A percentile compares a stretch with the other conserved stretches of the same genome.
phyloP scores from a whole-genome alignment of 2,329 filamentous ascomycete species.

The Neocatenulostroma microsporum region DNA sequence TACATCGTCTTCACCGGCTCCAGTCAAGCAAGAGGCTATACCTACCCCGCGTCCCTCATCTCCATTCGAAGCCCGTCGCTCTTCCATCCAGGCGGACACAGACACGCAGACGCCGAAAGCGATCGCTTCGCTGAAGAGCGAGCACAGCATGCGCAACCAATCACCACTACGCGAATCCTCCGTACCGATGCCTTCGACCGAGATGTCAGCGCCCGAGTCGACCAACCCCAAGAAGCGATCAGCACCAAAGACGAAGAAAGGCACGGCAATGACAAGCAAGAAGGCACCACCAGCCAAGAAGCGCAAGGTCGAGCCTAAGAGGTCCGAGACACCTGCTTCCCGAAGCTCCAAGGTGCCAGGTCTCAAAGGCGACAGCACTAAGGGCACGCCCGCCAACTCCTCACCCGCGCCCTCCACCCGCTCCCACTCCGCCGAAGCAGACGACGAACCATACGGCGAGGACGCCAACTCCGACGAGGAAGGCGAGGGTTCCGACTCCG shows the following conservation, averaged over 20 bases:
- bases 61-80: conserved; percentile 19
- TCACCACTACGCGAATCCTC: conserved; percentile 34
- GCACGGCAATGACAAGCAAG: conserved; percentile 37
- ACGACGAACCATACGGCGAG: conserved; percentile 17
- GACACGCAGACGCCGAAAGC: conserved; percentile 37
- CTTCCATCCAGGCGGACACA: conserved; percentile 21
- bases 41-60: conserved; percentile 32
- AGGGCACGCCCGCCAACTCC: conserved; percentile 38
- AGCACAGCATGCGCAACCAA: conserved; percentile 35
- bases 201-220: conserved; percentile 25
- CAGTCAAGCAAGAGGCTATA: conserved; percentile 35
- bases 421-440: conserved; percentile 34
- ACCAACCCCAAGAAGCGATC: conserved; percentile 37
- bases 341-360: conserved; percentile 27
- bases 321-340: conserved; percentile 37
- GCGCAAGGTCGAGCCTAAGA: conserved; percentile 35
- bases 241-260: conserved; percentile 40
- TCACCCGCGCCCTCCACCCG: conserved; percentile 31
- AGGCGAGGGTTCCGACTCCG: conserved; percentile 52
- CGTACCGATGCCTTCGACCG: conserved; percentile 33
- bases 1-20: conserved; percentile 7
- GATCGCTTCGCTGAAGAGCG: conserved; percentile 39
- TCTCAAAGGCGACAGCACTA: conserved; percentile 28
- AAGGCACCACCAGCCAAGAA: conserved; percentile 38
- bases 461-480: conserved; percentile 22